Percentiles rank a stretch among this genome's conserved stretches.
phyloP scores from a whole-genome alignment of 1,284 basidiomycete species.

The Trametes sp. region DNA sequence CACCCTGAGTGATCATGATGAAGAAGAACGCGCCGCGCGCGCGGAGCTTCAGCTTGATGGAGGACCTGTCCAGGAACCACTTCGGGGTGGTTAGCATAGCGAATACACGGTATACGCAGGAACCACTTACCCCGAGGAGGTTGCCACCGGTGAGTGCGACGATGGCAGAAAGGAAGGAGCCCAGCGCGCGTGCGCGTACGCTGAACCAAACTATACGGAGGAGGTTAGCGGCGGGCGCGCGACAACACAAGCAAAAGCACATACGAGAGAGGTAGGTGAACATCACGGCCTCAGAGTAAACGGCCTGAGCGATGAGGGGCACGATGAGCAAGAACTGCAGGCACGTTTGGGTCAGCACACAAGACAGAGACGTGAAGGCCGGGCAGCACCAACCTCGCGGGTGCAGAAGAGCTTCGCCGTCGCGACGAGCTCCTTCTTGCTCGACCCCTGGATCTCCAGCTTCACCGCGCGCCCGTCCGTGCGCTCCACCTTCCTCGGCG shows the following conservation, averaged over 20 bases:
- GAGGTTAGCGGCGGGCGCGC: neutral
- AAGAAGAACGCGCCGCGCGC: conserved; percentile 17
- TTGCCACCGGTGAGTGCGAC: conserved; percentile 15
- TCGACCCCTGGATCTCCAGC: conserved; percentile 19
- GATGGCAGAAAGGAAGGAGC: conserved; percentile 19
- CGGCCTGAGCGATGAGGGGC: conserved; percentile 16
- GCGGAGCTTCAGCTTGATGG: conserved; percentile 13
- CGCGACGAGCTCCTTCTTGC: conserved; percentile 8
- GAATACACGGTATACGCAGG: neutral
- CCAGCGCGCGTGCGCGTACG: conserved; percentile 22
- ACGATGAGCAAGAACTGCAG: conserved; percentile 19
- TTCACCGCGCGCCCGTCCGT: conserved; percentile 16
- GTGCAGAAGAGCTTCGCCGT: conserved; percentile 17
- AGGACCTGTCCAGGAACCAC: conserved; percentile 19
- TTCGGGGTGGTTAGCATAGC: neutral
- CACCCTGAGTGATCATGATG: conserved; percentile 20
- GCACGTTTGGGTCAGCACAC: too few species aligned
- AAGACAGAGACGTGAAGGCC: too few species aligned
- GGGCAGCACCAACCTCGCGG: conserved; percentile 3
- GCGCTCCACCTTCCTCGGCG: conserved; percentile 21
- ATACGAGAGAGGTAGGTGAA: conserved; percentile 19
- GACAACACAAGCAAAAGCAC: neutral
- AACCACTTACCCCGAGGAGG: conserved; percentile 13
- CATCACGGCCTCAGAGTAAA: conserved; percentile 19
- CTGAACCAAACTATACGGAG: conserved; percentile 15